These are phyloP conservation scores for Fraxinus pennsylvanica DNA, from an alignment of 257 asterid genomes.

Conservation along the genomic window DNA sequence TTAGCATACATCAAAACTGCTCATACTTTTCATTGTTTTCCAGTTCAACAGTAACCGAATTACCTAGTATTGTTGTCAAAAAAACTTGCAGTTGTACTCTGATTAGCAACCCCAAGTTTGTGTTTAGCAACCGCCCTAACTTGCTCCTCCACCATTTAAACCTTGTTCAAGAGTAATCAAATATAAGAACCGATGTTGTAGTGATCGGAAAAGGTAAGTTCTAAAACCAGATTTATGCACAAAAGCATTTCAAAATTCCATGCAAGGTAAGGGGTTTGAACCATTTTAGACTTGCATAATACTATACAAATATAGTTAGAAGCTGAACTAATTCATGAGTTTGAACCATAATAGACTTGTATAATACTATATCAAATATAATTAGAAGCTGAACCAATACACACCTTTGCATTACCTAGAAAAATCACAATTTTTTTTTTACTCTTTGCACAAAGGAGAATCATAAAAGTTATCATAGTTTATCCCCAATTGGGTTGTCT, in stretches of 20 bases:
- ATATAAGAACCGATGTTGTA: slow-evolving; percentile 15
- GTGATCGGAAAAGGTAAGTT: neutral
- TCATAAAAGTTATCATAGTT: too few relatives aligned
- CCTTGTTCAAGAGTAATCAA: slow-evolving; percentile 48
- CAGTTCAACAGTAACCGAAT: slow-evolving; percentile 18
- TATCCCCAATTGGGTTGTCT: too few relatives aligned
- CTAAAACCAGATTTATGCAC: slow-evolving; percentile 8
- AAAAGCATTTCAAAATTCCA: neutral
- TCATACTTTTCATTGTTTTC: slow-evolving; percentile 14
- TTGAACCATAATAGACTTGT: neutral
- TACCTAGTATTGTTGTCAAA: slow-evolving; percentile 97
- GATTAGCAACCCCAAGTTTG: slow-evolving; percentile 99
- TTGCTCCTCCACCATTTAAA: slow-evolving; percentile 98
- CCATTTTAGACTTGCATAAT: neutral
- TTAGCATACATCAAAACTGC: slow-evolving; percentile 23
- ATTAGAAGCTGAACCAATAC: slow-evolving; percentile 15
- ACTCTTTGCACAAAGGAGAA: too few relatives aligned
- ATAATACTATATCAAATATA: neutral
- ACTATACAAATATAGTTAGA: neutral
- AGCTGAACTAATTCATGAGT: slow-evolving; percentile 2
- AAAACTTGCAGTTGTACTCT: slow-evolving; percentile 99
- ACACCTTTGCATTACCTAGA: too few relatives aligned
- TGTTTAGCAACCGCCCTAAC: slow-evolving; percentile 99
- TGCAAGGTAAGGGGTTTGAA: neutral
- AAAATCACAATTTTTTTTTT: too few relatives aligned